Evolutionary conservation across 495 filamentous ascomycete genomes (phyloP).

Genomic region (Parachaetomium inaequale): DNA sequence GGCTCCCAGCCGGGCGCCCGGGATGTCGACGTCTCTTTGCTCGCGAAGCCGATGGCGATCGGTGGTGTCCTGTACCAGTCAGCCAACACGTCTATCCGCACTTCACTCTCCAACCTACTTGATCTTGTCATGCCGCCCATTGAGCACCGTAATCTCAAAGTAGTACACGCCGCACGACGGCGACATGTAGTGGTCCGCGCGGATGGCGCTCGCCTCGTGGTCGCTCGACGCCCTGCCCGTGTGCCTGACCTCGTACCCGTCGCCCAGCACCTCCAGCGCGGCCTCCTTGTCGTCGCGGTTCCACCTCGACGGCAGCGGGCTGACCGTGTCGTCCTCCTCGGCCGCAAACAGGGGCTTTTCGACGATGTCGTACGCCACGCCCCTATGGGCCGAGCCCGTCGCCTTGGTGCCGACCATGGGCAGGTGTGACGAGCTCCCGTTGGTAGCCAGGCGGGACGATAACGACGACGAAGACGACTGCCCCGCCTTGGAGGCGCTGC

Average conservation of each 20-base stretch:
- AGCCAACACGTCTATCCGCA: not conserved
- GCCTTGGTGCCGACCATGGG: constrained; percentile 47
- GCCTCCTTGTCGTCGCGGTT: constrained; percentile 69
- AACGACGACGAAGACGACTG: not conserved
- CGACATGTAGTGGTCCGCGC: constrained; percentile 89
- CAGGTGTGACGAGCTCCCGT: constrained; percentile 49
- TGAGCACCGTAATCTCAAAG: constrained; percentile 85
- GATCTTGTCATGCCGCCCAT: constrained; percentile 71
- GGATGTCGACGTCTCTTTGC: constrained; percentile 67
- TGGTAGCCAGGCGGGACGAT: constrained; percentile 50
- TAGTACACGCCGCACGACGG: constrained; percentile 92
- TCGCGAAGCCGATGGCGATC: constrained; percentile 87
- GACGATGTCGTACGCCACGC: constrained; percentile 80
- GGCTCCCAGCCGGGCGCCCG: constrained; percentile 91
- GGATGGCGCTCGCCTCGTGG: constrained; percentile 79
- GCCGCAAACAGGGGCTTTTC: constrained; percentile 50
- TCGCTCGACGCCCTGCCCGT: constrained; percentile 46
- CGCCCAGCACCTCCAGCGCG: constrained; percentile 68
- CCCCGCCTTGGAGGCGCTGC: not conserved
- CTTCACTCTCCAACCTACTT: constrained; percentile 57
- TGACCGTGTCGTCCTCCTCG: constrained; percentile 51
- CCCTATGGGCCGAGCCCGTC: constrained; percentile 59
- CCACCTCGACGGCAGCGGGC: constrained; percentile 78
- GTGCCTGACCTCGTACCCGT: constrained; percentile 79
- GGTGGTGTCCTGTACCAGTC: constrained; percentile 55